A percentile compares a stretch with the other conserved stretches of the same genome.
Conservation (phyloP, 2,329 filamentous ascomycete species). For the Knoxdaviesia proteae region DNA sequence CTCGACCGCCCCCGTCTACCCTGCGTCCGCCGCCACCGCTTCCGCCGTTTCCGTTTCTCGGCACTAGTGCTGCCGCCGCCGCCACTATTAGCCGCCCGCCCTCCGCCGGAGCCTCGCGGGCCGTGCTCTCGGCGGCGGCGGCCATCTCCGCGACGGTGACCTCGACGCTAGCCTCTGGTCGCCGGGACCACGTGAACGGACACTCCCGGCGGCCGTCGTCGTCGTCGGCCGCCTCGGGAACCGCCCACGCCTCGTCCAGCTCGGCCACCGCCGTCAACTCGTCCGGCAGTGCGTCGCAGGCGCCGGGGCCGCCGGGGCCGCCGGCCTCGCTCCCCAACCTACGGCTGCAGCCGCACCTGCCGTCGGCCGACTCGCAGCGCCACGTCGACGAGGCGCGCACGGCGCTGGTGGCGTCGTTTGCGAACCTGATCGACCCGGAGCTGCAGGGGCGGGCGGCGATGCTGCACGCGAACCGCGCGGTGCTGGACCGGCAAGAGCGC, state of each 20-base stretch:
- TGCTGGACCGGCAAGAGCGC: constrained; percentile 45
- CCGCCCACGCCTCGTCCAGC: constrained; percentile 3
- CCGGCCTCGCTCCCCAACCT: constrained; percentile 1
- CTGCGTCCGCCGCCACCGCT: no score
- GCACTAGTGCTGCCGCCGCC: no score
- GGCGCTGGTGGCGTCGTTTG: constrained; percentile 40
- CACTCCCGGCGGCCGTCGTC: no score
- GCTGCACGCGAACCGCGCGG: constrained; percentile 47
- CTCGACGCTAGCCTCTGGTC: no score
- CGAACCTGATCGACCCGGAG: constrained; percentile 48
- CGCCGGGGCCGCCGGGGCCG: background rate
- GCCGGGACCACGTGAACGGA: no score
- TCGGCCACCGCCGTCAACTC: constrained; percentile 4
- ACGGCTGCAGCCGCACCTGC: constrained; percentile 16
- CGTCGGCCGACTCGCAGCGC: constrained; percentile 20
- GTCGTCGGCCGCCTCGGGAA: background rate
- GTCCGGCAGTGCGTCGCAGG: background rate
- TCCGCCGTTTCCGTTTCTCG: no score
- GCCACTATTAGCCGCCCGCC: no score
- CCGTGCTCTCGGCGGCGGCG: no score
- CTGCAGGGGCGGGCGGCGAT: constrained; percentile 46
- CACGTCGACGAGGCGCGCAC: constrained; percentile 34
- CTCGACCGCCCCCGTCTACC: no score
- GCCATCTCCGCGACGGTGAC: no score
- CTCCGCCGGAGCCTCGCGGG: no score